Evolutionary conservation across 441 rosid species (phyloP), one percentile per base, ranked within the genome.

Genomic region (Raphanus hybrid): DNA sequence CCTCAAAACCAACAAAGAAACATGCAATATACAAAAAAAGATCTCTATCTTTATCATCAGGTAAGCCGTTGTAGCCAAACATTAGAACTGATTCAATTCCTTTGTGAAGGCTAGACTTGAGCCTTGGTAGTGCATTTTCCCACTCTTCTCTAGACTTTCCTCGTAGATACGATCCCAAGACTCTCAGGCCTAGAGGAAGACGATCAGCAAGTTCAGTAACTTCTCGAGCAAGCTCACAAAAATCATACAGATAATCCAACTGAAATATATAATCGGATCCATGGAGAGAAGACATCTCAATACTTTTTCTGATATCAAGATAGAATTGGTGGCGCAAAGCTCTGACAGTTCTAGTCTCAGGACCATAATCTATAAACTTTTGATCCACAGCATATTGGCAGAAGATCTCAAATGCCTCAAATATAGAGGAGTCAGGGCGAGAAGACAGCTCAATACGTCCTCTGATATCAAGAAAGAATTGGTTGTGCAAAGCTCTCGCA

Each of bases 1-100:
- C n/a, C 4, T 59, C 1, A 5, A 3, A 15, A 8, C 75, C 75
- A 2, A 0, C 18, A 11, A 73, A 78, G 71, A 79, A 81, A 7
- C 77, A 83, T 0, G 85, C 83, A 45, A 85, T 77, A 32, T 85
- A 69, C 20, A 85, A 73, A 61, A 85, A 83, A 10, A 75, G 52
- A n/a, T 12, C 7, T 26, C 73, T 75, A 2, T 81, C 43, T 80
- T 73, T 15, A 20, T 26, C 11, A 67, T 55, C 27, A 16, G 11
- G 7, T 7, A 87, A 57, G 15, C 18, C 81, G n/a, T 85, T 76
- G 26, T 29, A 85, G 60, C 85, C 76, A n/a, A 78, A 70, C 67
- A 55, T 73, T 9, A 81, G 64, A 7, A n/a, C 29, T 52, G 41
- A 2, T 3, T 69, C 71, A 43, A 78, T 66, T 2, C 48, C 20